Evolutionary conservation across 2,329 filamentous ascomycete genomes (phyloP).

Genomic region (Aspergillus ibericus): DNA sequence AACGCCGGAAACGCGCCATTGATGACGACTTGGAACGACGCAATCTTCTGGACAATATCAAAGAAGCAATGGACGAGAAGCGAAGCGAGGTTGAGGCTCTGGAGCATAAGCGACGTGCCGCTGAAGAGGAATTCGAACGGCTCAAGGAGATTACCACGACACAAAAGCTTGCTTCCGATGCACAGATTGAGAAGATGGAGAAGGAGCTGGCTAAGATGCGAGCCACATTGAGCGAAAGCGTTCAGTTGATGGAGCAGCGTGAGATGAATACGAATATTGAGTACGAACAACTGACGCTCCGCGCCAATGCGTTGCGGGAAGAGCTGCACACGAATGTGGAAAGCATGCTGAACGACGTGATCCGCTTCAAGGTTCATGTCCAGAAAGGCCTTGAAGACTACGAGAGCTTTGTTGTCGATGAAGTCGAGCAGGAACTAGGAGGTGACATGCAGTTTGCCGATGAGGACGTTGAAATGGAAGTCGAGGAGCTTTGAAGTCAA

Average conservation of each 20-base stretch:
- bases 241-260: conserved; percentile 88
- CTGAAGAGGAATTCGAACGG: conserved; percentile 91
- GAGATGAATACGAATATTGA: conserved; percentile 98
- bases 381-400: conserved; percentile 92
- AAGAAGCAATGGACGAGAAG: conserved; percentile 96
- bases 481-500: conserved; percentile 3
- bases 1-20: conserved; percentile 75
- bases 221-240: conserved; percentile 75
- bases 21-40: conserved; percentile 94
- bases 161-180: conserved; percentile 83
- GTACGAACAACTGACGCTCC: conserved; percentile 87
- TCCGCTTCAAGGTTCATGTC: conserved; percentile 97
- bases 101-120: conserved; percentile 81
- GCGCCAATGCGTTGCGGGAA: conserved; percentile 81
- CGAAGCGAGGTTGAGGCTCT: conserved; percentile 87
- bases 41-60: conserved; percentile 88
- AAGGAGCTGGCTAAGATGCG: conserved; percentile 96
- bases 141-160: conserved; percentile 84
- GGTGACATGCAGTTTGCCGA: conserved; percentile 55
- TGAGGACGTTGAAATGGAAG: conserved; percentile 14
- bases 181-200: conserved; percentile 98
- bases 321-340: conserved; percentile 97
- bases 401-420: conserved; percentile 87
- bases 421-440: conserved; percentile 83
- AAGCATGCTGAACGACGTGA: conserved; percentile 92